Evolutionary conservation across 768 basidiomycete genomes (phyloP), one percentile per base, ranked within the genome.

Genomic region (Thelephora aurantiotincta): DNA sequence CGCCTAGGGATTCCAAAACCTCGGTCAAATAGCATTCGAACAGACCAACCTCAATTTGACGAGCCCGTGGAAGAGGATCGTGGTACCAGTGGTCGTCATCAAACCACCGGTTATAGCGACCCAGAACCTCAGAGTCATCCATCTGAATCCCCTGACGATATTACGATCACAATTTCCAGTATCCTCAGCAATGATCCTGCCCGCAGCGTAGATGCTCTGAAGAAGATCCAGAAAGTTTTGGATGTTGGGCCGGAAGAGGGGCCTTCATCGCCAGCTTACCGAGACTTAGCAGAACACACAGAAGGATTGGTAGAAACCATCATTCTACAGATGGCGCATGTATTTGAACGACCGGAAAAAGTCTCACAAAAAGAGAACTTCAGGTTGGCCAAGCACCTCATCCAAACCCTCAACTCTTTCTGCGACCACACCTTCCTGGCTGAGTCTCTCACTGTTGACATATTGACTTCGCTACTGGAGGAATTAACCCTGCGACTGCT

Each of bases 371-470:
- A 82, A 14, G 81, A 85, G 52, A 89, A 90, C 57, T 92, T 96
- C 67, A 77, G 96, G 35, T 70, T 99, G 7, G 90, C 93, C 43
- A 99, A 99, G 64, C 96, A 98, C 63, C 76, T 98, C 46, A 94
- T 98, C 52, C 93, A 97, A 63, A 93, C 93, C 0, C 75, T 97
- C 23, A 92, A 93, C 56, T 85, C 86, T 20, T 91, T 97, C 61
- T 94, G 92, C 57, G 92, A 97, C 57, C 89, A 93, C 60, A 65
- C 79, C 5, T 74, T 87, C 52, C 73, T 99, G 43, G 88, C 91
- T 11, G 86, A 92, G 60, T 87, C 86, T 6, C 60, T 98, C 48
- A 84, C 86, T 0, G 80, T 90, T 36, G 82, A 84, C 49, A 86
- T 87, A 44, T 64, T 98, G 51, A 87, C 84, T 9, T 77, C 82